These are phyloP conservation scores for Thozetella sp. DNA, from an alignment of 495 filamentous ascomycete genomes.

Conservation along the genomic window DNA sequence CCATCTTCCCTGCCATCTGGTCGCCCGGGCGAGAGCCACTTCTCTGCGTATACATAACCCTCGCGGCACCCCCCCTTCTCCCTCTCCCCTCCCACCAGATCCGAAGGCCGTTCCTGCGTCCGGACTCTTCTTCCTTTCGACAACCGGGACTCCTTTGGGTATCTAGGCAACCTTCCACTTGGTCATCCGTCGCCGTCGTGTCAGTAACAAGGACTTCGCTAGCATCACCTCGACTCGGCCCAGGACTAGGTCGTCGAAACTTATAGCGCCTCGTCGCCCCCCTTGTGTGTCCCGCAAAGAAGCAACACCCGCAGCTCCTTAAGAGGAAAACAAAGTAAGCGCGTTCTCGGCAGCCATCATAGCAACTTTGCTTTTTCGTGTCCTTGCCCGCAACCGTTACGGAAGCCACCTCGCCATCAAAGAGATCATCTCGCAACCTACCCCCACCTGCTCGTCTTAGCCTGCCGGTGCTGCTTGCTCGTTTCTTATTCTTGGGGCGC, in stretches of 20 bases:
- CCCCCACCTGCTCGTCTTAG: neutral
- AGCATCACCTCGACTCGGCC: neutral
- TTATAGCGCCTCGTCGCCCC: neutral
- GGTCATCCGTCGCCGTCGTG: no score
- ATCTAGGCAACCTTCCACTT: neutral
- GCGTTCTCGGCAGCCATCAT: neutral
- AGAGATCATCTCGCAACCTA: constrained; percentile 1
- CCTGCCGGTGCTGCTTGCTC: neutral
- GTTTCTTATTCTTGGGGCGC: neutral
- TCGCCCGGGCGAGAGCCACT: neutral
- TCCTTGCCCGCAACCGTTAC: neutral
- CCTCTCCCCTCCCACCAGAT: neutral
- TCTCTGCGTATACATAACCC: constrained; percentile 2
- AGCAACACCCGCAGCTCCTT: neutral
- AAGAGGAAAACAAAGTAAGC: neutral
- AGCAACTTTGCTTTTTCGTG: neutral
- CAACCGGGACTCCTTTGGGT: neutral
- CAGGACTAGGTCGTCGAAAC: neutral
- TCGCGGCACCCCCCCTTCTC: neutral
- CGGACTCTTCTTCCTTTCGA: neutral
- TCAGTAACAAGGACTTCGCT: no score
- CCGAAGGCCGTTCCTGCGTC: neutral
- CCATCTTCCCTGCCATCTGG: constrained; percentile 2
- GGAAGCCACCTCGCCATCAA: neutral
- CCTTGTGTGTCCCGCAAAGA: neutral